phyloP scores from a whole-genome alignment of 108 stramenopile genomes.

The Chaetoceros muelleri region DNA sequence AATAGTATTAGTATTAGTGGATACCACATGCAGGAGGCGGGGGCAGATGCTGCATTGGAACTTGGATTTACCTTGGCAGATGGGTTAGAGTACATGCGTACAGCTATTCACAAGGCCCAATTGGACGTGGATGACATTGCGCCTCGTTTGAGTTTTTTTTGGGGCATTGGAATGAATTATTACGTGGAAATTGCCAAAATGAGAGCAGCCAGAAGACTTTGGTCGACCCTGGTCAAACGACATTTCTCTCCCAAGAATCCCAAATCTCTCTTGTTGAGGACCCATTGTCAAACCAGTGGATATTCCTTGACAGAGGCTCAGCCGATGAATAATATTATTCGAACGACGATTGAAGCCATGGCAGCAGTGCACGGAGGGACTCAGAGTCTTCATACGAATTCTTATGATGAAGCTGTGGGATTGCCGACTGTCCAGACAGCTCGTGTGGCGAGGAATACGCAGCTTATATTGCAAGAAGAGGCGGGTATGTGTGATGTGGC shows the following conservation, averaged over 20 bases:
- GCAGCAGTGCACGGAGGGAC: slow-evolving; percentile 97
- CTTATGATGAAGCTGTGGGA: slow-evolving; percentile 96
- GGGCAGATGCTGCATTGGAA: slow-evolving; percentile 92
- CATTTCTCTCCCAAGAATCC: slow-evolving; percentile 85
- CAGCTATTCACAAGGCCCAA: slow-evolving; percentile 76
- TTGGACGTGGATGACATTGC: slow-evolving; percentile 92
- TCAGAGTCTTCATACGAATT: slow-evolving; percentile 95
- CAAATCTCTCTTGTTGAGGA: slow-evolving; percentile 85
- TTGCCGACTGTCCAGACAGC: slow-evolving; percentile 94
- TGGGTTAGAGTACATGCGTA: slow-evolving; percentile 86
- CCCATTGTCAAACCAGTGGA: slow-evolving; percentile 95
- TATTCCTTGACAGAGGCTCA: slow-evolving; percentile 95
- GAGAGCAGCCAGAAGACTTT: slow-evolving; percentile 52
- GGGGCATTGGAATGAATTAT: slow-evolving; percentile 94
- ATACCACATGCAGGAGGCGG: slow-evolving; percentile 99
- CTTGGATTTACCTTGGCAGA: slow-evolving; percentile 97
- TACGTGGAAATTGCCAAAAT: slow-evolving; percentile 70
- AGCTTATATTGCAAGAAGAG: slow-evolving; percentile 96
- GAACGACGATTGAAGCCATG: slow-evolving; percentile 96
- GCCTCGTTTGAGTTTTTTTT: slow-evolving; percentile 94
- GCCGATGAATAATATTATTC: slow-evolving; percentile 95
- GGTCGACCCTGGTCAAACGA: slow-evolving; percentile 86
- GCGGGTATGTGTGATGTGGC: slow-evolving; percentile 83
- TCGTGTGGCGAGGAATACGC: slow-evolving; percentile 95
- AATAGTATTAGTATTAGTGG: slow-evolving; percentile 94